A percentile compares a stretch with the other conserved stretches of the same genome.
Conservation (phyloP, 495 filamentous ascomycete genomes). For the Parmelia sp. region DNA sequence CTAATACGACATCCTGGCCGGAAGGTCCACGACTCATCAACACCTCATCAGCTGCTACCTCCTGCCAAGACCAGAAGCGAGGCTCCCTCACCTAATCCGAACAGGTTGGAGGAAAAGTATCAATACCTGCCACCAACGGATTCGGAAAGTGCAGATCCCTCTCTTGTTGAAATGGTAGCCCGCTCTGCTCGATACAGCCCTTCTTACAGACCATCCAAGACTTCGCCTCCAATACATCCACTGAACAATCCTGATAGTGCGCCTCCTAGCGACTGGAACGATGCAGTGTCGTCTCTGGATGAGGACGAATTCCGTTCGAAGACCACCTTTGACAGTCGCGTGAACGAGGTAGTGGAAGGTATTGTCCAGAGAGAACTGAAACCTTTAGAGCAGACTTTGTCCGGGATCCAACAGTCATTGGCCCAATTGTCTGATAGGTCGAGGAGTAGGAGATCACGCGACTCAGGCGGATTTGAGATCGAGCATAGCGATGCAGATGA, state of each 20-base stretch:
- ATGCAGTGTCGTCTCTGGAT: conserved; percentile 72
- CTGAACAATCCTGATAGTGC: conserved; percentile 58
- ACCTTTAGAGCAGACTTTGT: conserved; percentile 73
- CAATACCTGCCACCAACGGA: conserved; percentile 33
- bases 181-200: conserved; percentile 23
- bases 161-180: conserved; percentile 21
- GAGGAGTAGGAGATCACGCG: conserved; percentile 36
- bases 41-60: conserved; percentile 51
- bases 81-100: conserved; percentile 69
- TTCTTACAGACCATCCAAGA: conserved; percentile 26
- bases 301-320: conserved; percentile 71
- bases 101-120: conserved; percentile 46
- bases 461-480: conserved; percentile 56
- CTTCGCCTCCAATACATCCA: conserved; percentile 55
- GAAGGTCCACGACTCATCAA: conserved; percentile 38
- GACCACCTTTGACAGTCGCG: conserved; percentile 81
- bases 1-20: conserved; percentile 33
- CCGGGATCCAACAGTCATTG: conserved; percentile 64
- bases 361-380: conserved; percentile 68
- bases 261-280: conserved; percentile 85
- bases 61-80: conserved; percentile 57
- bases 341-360: conserved; percentile 74
- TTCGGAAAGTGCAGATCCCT: conserved; percentile 24
- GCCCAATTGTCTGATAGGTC: conserved; percentile 41
- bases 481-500: conserved; percentile 90